Conservation (phyloP, 495 filamentous ascomycete genomes). For the Tuber brumale region DNA sequence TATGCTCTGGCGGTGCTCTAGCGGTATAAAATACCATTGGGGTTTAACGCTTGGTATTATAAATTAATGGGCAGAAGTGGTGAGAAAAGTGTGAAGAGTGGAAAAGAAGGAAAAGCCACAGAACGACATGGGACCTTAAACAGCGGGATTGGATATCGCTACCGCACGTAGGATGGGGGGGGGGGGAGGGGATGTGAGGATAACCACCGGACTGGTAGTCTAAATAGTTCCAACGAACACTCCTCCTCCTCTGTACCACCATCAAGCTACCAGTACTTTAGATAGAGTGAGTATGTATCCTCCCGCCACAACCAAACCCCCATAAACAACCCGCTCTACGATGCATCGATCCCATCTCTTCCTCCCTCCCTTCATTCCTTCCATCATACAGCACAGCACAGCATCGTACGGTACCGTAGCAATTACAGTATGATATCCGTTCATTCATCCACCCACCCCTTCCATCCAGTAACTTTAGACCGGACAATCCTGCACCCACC, state of each 20-base stretch:
- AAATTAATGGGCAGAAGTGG: neutral
- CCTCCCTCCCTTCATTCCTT: neutral
- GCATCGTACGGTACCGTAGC: neutral
- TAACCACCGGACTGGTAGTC: neutral
- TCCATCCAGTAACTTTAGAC: neutral
- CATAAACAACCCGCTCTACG: neutral
- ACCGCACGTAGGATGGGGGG: neutral
- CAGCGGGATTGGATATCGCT: neutral
- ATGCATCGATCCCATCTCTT: constrained; percentile 5
- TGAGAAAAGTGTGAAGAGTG: neutral
- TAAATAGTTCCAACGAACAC: neutral
- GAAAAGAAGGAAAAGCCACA: neutral
- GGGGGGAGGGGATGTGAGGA: neutral
- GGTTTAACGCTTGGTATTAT: neutral
- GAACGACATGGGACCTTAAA: neutral
- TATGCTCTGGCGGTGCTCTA: neutral
- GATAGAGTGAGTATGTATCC: neutral
- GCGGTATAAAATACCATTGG: neutral
- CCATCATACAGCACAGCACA: neutral
- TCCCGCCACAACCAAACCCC: neutral
- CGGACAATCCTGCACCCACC: neutral
- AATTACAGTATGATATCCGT: neutral
- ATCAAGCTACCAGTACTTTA: neutral
- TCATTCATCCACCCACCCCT: neutral
- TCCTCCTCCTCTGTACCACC: neutral